Evolutionary conservation across 2,329 filamentous ascomycete species (phyloP), one percentile per base, ranked within the genome.

Genomic region (Elsinoe batatas): DNA sequence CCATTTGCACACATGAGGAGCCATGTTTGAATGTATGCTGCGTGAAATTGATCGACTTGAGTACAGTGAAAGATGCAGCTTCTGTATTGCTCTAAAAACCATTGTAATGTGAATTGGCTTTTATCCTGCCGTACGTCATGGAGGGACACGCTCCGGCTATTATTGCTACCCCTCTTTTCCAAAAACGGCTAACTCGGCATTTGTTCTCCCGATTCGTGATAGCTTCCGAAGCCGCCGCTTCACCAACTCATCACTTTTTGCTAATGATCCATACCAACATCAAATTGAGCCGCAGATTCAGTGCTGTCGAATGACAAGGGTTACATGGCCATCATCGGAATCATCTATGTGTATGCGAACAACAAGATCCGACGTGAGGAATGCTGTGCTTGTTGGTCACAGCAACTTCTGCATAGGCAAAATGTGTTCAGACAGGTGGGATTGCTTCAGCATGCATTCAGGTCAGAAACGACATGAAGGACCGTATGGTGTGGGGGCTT

Each of bases 1-100:
- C 71, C 71, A 73, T 10, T 50, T 54, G 22, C 22, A 22, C 22
- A 22, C 22, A 5, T 22, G 22, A 22, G 22, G 22, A 22, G 58
- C 53, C 56, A 58, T 60, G 30, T 47, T 58, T 5, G 38, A 26
- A n/a, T 33, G 26, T 18, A 11, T 17, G 47, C 32, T 51, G 12
- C 3, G 12, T 17, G 37, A 17, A 8, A 30, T 3, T 30, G 7
- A 8, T 5, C 26, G 26, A 8, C 2, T 2, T 30, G 26, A 8
- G 26, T 30, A 30, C 7, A 30, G 26, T 5, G 26, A 30, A 30
- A 5, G 7, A 8, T 30, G 5, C 2, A 30, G 26, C 26, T 44
- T 18, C 12, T 44, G 12, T 44, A 44, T 44, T 26, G n/a, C 15
- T 18, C 15, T 30, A 8, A 13, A 44, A 44, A 44, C 15, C 18